phyloP scores from a whole-genome alignment of 192 early-diverging fungal genomes.

The Rhizophlyctis rosea region DNA sequence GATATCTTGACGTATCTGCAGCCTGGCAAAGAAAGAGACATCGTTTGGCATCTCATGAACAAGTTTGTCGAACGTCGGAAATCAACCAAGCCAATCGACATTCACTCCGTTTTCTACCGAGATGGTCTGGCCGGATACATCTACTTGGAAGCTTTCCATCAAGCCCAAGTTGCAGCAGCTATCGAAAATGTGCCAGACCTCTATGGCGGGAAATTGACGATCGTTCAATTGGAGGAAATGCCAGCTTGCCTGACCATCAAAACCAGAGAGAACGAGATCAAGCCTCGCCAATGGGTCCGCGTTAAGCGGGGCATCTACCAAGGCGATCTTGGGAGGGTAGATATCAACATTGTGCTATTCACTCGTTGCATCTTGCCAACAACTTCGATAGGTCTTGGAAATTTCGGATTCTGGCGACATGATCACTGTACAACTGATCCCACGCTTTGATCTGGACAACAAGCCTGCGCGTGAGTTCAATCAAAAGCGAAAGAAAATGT shows the following conservation, averaged over 20 bases:
- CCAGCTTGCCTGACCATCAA: slow-evolving; percentile 80
- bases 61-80: slow-evolving; percentile 68
- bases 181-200: slow-evolving; percentile 75
- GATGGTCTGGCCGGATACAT: slow-evolving; percentile 86
- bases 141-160: slow-evolving; percentile 83
- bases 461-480: slow-evolving; percentile 24
- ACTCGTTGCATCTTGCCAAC: too few species aligned
- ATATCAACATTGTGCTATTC: too few species aligned
- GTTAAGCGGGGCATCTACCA: slow-evolving; percentile 89
- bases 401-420: slow-evolving; percentile 19
- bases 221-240: slow-evolving; percentile 93
- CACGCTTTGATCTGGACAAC: slow-evolving; percentile 17
- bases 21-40: slow-evolving; percentile 83
- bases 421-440: slow-evolving; percentile 25
- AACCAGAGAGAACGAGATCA: slow-evolving; percentile 57
- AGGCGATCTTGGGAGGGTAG: slow-evolving; percentile 88
- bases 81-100: slow-evolving; percentile 59
- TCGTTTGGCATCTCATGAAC: slow-evolving; percentile 76
- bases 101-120: slow-evolving; percentile 78
- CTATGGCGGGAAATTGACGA: slow-evolving; percentile 61
- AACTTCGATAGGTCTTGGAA: slow-evolving; percentile 17
- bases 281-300: slow-evolving; percentile 78
- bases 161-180: slow-evolving; percentile 75
- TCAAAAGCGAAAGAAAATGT: slow-evolving; percentile 65
- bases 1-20: slow-evolving; percentile 10